Conservation (phyloP, 164 flowering plant species). For the Magnolia officinalis region DNA sequence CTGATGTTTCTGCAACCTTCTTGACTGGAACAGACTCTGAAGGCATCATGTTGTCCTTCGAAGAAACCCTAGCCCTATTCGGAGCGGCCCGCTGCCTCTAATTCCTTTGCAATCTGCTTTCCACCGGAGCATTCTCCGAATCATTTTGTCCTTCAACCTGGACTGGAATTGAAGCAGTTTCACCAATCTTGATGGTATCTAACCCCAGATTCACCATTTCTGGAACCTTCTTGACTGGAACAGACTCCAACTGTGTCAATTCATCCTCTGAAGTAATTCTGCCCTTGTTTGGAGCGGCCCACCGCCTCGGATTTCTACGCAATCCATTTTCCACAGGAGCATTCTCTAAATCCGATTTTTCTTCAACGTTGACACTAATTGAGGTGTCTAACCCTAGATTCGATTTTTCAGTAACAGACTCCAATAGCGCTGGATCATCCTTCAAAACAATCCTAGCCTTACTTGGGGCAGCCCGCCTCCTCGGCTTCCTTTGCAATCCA, state of each 20-base stretch:
- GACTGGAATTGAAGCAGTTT: not conserved
- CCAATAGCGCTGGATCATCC: not conserved
- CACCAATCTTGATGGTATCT: not conserved
- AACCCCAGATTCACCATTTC: not conserved
- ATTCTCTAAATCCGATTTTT: not conserved
- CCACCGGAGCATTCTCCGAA: not conserved
- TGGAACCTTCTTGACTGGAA: not conserved
- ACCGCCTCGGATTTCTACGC: not conserved
- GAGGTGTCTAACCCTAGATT: not conserved
- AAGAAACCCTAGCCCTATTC: not conserved
- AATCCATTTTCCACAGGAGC: not conserved
- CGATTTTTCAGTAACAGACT: not conserved
- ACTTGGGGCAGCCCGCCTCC: not conserved
- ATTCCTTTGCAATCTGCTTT: not conserved
- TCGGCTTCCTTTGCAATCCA: conserved; percentile 1
- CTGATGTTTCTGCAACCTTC: not conserved
- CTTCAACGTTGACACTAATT: not conserved
- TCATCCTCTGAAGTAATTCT: not conserved
- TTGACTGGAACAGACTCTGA: not conserved
- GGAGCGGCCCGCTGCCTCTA: not conserved
- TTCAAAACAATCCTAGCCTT: not conserved
- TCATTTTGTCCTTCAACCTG: not conserved
- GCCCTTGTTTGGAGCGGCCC: not conserved
- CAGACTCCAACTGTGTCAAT: conserved; percentile 1
- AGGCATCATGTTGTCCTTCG: conserved; percentile 1